Evolutionary conservation across 805 yeast species (phyloP).

Genomic region (Saccharomycopsis fibuligera): DNA sequence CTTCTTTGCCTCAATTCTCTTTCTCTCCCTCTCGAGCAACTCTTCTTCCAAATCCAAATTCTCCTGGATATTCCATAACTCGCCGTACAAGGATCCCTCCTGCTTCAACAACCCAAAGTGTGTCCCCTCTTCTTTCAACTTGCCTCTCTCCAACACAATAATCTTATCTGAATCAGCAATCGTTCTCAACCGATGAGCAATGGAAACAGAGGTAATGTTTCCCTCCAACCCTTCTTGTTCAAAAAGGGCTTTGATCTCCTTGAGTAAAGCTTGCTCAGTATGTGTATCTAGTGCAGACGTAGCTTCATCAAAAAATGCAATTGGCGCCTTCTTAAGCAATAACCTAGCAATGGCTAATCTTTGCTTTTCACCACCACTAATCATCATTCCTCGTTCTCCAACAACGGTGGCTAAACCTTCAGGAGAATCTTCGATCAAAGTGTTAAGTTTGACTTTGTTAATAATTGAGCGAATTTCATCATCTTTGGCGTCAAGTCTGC

Average conservation of each 20-base stretch:
- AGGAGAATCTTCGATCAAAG: conserved; percentile 64
- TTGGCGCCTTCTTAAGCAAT: conserved; percentile 77
- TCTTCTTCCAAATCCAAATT: conserved; percentile 47
- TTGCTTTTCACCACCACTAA: conserved; percentile 98
- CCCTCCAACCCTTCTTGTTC: conserved; percentile 27
- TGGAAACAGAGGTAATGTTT: conserved; percentile 71
- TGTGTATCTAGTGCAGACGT: conserved; percentile 95
- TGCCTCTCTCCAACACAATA: conserved; percentile 74
- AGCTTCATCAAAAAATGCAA: conserved; percentile 94
- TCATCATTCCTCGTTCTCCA: conserved; percentile 98
- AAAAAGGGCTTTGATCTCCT: conserved; percentile 66
- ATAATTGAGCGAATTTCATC: conserved; percentile 64
- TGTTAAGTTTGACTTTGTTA: conserved; percentile 60
- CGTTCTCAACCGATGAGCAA: conserved; percentile 91
- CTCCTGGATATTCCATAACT: conserved; percentile 91
- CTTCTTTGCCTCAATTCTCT: conserved; percentile 17
- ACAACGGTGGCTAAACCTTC: conserved; percentile 81
- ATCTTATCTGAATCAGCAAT: conserved; percentile 93
- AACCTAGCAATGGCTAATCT: conserved; percentile 89
- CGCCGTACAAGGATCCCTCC: conserved; percentile 59
- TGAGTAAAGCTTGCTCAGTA: conserved; percentile 79
- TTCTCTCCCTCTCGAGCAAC: conserved; percentile 28
- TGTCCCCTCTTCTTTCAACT: conserved; percentile 81
- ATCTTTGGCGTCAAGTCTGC: conserved; percentile 65
- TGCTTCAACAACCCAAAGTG: conserved; percentile 56